Evolutionary conservation across 768 basidiomycete species (phyloP).

Genomic region (Clathrus columnatus): DNA sequence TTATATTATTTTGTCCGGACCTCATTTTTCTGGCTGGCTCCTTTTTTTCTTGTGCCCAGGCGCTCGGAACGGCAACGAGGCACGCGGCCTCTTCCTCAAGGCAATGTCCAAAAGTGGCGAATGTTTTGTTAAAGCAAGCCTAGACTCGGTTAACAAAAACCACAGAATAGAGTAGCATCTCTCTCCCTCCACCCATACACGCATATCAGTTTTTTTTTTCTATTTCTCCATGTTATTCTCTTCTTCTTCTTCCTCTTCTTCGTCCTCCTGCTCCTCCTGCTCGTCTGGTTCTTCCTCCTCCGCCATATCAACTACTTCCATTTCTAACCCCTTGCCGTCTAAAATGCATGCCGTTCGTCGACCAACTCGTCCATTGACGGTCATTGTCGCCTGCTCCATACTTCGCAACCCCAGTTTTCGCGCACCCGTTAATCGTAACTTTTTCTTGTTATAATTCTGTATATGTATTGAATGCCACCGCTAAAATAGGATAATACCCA

Average conservation of each 20-base stretch:
- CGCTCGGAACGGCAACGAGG: slow-evolving; percentile 7
- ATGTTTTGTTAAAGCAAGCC: not conserved
- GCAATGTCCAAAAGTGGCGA: not conserved
- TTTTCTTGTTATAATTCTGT: not conserved
- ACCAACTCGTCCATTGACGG: slow-evolving; percentile 66
- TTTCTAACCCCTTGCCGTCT: slow-evolving; percentile 47
- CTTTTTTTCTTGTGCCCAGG: not conserved
- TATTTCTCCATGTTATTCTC: not conserved
- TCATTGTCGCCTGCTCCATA: slow-evolving; percentile 47
- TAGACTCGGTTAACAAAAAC: not conserved
- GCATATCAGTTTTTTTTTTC: not conserved
- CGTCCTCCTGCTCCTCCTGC: slow-evolving; percentile 19
- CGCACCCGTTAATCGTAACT: slow-evolving; percentile 43
- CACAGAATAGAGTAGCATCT: not conserved
- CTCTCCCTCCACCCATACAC: not conserved
- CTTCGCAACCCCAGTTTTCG: slow-evolving; percentile 46
- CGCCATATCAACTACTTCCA: slow-evolving; percentile 77
- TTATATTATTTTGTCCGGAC: not conserved
- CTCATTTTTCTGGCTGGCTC: not conserved
- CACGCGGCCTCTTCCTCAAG: slow-evolving; percentile 3
- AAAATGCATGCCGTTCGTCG: slow-evolving; percentile 70
- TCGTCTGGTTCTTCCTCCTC: slow-evolving; percentile 32
- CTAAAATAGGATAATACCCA: not conserved
- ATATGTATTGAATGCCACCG: not conserved
- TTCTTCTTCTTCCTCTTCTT: slow-evolving; percentile 3